Conservation (phyloP, 2,329 filamentous ascomycete species). For the Diaporthe vexans region DNA sequence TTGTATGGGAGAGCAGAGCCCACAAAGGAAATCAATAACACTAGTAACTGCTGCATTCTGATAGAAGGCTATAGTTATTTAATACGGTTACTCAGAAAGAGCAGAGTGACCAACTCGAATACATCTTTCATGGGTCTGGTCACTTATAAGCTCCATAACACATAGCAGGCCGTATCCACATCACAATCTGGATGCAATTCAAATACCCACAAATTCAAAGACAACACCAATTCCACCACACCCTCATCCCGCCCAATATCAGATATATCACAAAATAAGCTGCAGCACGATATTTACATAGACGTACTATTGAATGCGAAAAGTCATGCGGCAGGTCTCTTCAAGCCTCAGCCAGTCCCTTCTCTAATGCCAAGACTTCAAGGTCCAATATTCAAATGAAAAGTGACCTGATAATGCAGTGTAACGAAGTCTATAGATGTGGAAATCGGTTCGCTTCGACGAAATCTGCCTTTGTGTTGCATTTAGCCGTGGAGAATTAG, state of each 20-base stretch:
- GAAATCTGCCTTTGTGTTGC: neutral
- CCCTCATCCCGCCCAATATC: neutral
- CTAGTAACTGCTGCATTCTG: neutral
- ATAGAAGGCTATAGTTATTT: neutral
- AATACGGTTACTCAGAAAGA: neutral
- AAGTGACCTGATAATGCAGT: conserved; percentile 1
- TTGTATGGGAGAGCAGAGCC: neutral
- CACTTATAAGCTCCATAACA: neutral
- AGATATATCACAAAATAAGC: neutral
- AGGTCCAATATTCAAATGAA: neutral
- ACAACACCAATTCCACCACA: neutral
- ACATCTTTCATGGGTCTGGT: neutral
- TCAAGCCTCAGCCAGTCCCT: neutral
- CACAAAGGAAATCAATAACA: neutral
- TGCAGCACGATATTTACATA: neutral
- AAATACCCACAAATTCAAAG: neutral
- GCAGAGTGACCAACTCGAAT: neutral
- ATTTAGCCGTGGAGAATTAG: conserved; percentile 2
- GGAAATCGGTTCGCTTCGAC: neutral
- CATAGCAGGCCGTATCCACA: neutral
- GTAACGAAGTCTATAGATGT: neutral
- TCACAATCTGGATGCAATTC: neutral
- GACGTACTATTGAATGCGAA: neutral
- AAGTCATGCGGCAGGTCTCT: neutral
- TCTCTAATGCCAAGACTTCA: neutral